These are phyloP conservation scores for Dictyostelium citrinum DNA, from an alignment of 78 protist species.

Conservation along the genomic window DNA sequence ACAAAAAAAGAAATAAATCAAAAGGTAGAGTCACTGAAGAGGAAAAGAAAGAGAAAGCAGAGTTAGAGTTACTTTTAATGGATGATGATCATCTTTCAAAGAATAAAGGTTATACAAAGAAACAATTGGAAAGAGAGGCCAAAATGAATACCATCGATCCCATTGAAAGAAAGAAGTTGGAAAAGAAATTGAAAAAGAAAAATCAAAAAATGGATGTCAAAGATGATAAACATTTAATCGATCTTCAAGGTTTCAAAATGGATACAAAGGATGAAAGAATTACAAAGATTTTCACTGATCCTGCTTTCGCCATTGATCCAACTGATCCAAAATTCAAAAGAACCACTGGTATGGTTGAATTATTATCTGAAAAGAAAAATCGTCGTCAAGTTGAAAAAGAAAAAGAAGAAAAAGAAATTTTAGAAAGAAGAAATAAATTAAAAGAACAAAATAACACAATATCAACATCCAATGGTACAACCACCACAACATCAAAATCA, in stretches of 20 bases:
- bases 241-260: constrained; percentile 34
- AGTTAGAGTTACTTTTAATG: constrained; percentile 80
- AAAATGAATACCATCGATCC: constrained; percentile 28
- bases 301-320: constrained; percentile 83
- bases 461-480: background rate
- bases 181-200: constrained; percentile 4
- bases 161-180: constrained; percentile 20
- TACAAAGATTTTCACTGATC: background rate
- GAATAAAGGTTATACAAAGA: constrained; percentile 34
- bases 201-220: background rate
- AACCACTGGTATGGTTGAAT: constrained; percentile 38
- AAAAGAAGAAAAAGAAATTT: constrained; percentile 19
- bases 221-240: background rate
- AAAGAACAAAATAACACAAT: background rate
- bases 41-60: constrained; percentile 39
- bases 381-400: constrained; percentile 20
- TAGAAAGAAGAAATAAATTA: constrained; percentile 10
- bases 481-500: background rate
- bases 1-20: background rate
- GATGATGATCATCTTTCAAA: constrained; percentile 37
- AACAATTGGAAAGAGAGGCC: constrained; percentile 23
- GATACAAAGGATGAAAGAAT: constrained; percentile 71
- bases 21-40: constrained; percentile 6
- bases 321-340: constrained; percentile 67
- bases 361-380: constrained; percentile 48